These are phyloP conservation scores for Escovopsis sp. DNA, from an alignment of 2,329 filamentous ascomycete genomes.

Conservation along the genomic window DNA sequence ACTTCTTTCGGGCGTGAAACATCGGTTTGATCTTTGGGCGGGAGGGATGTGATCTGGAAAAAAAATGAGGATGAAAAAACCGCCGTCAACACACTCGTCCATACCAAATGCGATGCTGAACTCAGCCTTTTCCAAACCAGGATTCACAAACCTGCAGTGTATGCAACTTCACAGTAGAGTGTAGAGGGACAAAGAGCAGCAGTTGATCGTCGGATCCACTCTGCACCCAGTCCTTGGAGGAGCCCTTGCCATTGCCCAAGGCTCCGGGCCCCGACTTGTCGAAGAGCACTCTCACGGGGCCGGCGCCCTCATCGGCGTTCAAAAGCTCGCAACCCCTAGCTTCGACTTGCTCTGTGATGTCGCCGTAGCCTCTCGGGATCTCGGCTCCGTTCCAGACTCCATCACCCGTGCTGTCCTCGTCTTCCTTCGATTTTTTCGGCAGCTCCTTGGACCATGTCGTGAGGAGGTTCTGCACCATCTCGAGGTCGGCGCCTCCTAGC, in stretches of 20 bases:
- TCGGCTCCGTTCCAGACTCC: conserved; percentile 57
- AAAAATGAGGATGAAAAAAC: conserved; percentile 5
- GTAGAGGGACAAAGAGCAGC: conserved; percentile 84
- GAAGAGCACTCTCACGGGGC: conserved; percentile 60
- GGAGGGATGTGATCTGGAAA: conserved; percentile 67
- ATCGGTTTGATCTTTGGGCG: conserved; percentile 56
- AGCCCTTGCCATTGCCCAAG: conserved; percentile 40
- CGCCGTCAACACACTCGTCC: too few relatives aligned
- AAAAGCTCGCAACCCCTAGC: conserved; percentile 68
- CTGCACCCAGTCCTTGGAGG: conserved; percentile 70
- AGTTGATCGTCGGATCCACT: conserved; percentile 96
- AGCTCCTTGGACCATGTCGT: conserved; percentile 57
- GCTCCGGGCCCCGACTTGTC: conserved; percentile 50
- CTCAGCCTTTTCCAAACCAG: too few relatives aligned
- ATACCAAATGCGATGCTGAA: too few relatives aligned
- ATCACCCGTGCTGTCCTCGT: conserved; percentile 24
- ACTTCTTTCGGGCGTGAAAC: conserved; percentile 68
- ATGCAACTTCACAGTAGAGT: conserved; percentile 77
- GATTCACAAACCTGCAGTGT: conserved; percentile 45
- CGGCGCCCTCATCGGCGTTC: conserved; percentile 69
- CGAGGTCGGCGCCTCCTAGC: conserved; percentile 59
- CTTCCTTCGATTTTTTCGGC: conserved; percentile 34
- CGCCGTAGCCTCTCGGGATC: conserved; percentile 64
- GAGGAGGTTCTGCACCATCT: conserved; percentile 55
- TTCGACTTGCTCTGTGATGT: conserved; percentile 75